These are phyloP conservation scores for Globisporangium megalacanthum DNA, from an alignment of 352 stramenopile species.

Conservation along the genomic window DNA sequence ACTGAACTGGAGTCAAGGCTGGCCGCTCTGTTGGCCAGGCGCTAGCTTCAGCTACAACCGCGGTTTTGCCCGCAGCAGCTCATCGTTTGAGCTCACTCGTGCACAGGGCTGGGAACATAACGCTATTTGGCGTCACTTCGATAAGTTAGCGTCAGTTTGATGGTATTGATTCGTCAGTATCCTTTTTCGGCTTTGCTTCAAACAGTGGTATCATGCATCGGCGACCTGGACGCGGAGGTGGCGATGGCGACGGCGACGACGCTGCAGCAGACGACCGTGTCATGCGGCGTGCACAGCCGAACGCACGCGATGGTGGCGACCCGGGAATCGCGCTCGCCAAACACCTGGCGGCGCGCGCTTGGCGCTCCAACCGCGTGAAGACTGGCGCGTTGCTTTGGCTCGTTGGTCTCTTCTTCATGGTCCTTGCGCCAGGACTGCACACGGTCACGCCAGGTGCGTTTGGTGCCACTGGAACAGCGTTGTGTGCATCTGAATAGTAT, in stretches of 20 bases:
- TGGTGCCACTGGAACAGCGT: neutral
- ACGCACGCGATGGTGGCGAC: conserved; percentile 17
- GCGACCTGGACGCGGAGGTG: conserved; percentile 16
- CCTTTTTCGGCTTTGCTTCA: too few species aligned
- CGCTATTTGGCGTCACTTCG: too few species aligned
- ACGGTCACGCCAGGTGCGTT: conserved; percentile 37
- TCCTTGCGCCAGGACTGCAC: conserved; percentile 53
- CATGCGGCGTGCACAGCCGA: neutral
- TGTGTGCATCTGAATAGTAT: neutral
- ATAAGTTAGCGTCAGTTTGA: too few species aligned
- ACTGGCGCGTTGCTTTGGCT: conserved; percentile 62
- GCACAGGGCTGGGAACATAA: too few species aligned
- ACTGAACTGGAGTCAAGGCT: conserved; percentile 3
- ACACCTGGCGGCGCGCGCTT: conserved; percentile 38
- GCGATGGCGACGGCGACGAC: conserved; percentile 2
- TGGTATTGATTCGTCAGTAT: too few species aligned
- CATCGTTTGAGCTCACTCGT: neutral
- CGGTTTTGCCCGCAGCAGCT: conserved; percentile 1
- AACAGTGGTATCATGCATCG: conserved; percentile 19
- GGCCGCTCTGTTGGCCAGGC: conserved; percentile 4
- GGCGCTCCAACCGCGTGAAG: conserved; percentile 59
- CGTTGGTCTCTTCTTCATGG: conserved; percentile 82
- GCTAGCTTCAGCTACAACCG: neutral
- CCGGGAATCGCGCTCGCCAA: conserved; percentile 50
- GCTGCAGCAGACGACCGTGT: neutral